Evolutionary conservation across 1,139 yeast genomes (phyloP).

Genomic region (Magnusiomyces ingens): DNA sequence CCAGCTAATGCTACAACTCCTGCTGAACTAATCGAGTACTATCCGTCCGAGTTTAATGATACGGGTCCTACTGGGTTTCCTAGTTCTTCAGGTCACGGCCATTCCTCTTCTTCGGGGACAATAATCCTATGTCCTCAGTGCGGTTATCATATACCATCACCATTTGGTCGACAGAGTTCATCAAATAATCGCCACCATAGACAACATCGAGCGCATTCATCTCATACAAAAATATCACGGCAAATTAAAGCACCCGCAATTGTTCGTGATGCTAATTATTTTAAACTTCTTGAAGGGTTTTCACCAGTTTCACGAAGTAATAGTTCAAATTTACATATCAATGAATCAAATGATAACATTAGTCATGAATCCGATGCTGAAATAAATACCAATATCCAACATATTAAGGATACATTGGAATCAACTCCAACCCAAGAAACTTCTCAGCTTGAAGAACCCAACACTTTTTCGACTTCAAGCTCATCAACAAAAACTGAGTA

Average conservation of each 20-base stretch:
- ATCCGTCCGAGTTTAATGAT: no score
- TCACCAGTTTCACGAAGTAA: background rate
- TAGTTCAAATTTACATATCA: conserved; percentile 13
- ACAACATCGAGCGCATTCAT: no score
- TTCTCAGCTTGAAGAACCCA: background rate
- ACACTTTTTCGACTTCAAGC: background rate
- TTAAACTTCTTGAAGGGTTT: conserved; percentile 24
- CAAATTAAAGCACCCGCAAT: background rate
- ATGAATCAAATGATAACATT: background rate
- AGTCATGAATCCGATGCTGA: background rate
- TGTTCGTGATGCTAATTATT: conserved; percentile 26
- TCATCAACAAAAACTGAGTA: background rate
- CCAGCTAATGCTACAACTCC: conserved; percentile 25
- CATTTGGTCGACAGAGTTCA: no score
- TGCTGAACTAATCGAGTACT: no score
- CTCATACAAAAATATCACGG: no score
- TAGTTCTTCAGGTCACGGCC: no score
- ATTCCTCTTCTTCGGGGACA: no score
- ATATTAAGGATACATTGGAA: conserved; percentile 3
- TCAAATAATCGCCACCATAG: no score
- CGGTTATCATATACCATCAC: no score
- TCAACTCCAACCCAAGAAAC: background rate
- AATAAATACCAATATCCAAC: background rate
- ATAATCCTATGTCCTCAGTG: no score
- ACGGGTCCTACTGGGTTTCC: no score